Percentiles rank a stretch among this genome's conserved stretches.
These are phyloP conservation scores for Lupinus albus DNA, from an alignment of 306 rosid species.

Conservation along the genomic window DNA sequence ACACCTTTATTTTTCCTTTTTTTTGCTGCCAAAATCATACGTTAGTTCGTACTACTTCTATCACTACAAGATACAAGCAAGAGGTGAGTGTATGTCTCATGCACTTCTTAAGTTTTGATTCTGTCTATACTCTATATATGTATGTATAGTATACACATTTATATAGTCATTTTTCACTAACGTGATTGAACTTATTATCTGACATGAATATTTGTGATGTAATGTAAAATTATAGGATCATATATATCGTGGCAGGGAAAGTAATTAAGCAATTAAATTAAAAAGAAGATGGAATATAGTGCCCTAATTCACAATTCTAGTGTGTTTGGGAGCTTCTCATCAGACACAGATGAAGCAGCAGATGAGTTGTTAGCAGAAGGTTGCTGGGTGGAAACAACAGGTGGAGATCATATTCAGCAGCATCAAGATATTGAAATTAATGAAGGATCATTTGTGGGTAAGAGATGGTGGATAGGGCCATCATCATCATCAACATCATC, in stretches of 20 bases:
- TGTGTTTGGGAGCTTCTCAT: conserved; percentile 22
- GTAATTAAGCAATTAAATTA: not conserved
- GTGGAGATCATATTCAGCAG: conserved; percentile 17
- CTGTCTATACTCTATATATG: too few species aligned
- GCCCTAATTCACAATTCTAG: conserved; percentile 24
- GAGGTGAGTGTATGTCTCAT: too few species aligned
- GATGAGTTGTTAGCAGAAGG: conserved; percentile 52
- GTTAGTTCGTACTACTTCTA: too few species aligned
- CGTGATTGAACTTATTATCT: not conserved
- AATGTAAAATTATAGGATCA: conserved; percentile 25
- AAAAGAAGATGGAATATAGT: conserved; percentile 45
- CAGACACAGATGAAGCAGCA: conserved; percentile 3
- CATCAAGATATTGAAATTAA: not conserved
- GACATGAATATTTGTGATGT: not conserved
- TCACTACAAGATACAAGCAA: too few species aligned
- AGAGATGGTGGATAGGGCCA: conserved; percentile 60
- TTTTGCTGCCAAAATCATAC: too few species aligned
- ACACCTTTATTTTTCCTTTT: too few species aligned
- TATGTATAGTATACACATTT: too few species aligned
- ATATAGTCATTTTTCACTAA: too few species aligned
- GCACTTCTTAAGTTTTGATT: too few species aligned
- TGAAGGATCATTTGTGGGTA: not conserved
- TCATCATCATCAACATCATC: conserved; percentile 3
- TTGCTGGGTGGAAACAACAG: conserved; percentile 55
- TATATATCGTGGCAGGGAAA: too few species aligned